phyloP scores from a whole-genome alignment of 2,329 filamentous ascomycete species.

The Colletotrichum lini region DNA sequence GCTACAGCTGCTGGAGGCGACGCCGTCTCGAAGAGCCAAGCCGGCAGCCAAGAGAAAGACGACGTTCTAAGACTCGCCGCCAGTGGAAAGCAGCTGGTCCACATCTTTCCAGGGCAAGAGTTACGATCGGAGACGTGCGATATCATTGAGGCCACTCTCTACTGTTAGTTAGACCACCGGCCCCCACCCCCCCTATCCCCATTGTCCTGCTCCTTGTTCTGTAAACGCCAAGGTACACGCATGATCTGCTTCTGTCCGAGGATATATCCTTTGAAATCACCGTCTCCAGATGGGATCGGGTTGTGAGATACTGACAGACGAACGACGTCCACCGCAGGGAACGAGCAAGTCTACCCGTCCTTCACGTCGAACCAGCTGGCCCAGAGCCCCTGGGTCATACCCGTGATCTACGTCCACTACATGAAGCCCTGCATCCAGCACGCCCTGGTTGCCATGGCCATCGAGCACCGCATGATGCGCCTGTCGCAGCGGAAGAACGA shows the following conservation, averaged over 20 bases:
- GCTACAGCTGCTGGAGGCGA: not conserved
- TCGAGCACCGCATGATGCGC: conserved; percentile 53
- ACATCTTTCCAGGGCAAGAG: conserved; percentile 19
- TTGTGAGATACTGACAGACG: not conserved
- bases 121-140: conserved; percentile 32
- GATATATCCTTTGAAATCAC: no score
- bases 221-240: not conserved
- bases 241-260: not conserved
- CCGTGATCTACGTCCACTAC: conserved; percentile 6
- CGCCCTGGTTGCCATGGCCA: conserved; percentile 49
- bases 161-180: conserved; percentile 20
- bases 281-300: no score
- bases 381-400: conserved; percentile 31
- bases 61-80: not conserved
- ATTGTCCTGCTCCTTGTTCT: no score
- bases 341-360: conserved; percentile 24
- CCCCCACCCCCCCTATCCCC: not conserved
- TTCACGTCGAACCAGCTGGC: conserved; percentile 20
- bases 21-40: not conserved
- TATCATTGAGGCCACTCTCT: conserved; percentile 32
- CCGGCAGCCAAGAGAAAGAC: not conserved
- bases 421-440: conserved; percentile 13
- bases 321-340: conserved; percentile 11
- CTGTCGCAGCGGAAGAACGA: conserved; percentile 29
- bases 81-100: not conserved